phyloP scores from a whole-genome alignment of 371 early-diverging fungal species.

The Haplosporangium sp. region DNA sequence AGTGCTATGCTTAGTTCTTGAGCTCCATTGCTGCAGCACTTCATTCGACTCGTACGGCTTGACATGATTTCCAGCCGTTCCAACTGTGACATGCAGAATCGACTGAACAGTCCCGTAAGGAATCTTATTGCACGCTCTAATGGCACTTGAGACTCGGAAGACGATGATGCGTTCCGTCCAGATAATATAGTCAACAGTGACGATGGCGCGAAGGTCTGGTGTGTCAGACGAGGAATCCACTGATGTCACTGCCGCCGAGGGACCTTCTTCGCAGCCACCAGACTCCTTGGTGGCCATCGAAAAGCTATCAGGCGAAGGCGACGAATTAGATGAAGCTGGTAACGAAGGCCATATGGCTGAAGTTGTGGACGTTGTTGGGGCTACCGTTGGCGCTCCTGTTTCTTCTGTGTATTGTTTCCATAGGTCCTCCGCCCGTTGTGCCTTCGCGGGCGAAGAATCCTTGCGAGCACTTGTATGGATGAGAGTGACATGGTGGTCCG shows the following conservation, averaged over 20 bases:
- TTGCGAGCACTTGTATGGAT: constrained; percentile 41
- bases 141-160: constrained; percentile 14
- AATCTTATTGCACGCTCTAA: constrained; percentile 5
- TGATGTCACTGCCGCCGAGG: background rate
- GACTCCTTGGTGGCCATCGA: constrained; percentile 7
- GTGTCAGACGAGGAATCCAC: background rate
- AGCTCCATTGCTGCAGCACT: constrained; percentile 25
- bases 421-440: constrained; percentile 22
- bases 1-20: constrained; percentile 3
- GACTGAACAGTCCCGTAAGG: constrained; percentile 16
- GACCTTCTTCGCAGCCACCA: background rate
- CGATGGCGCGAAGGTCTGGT: constrained; percentile 11
- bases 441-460: constrained; percentile 7
- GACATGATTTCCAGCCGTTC: constrained; percentile 26
- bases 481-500: constrained; percentile 61
- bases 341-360: background rate
- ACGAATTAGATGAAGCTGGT: background rate
- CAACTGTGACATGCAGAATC: constrained; percentile 35
- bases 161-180: constrained; percentile 45
- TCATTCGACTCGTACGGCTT: constrained; percentile 50
- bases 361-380: background rate
- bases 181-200: constrained; percentile 23
- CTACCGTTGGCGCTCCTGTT: background rate
- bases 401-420: constrained; percentile 41
- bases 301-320: background rate